Evolutionary conservation across 768 basidiomycete species (phyloP).

Genomic region (Gautieria morchelliformis): DNA sequence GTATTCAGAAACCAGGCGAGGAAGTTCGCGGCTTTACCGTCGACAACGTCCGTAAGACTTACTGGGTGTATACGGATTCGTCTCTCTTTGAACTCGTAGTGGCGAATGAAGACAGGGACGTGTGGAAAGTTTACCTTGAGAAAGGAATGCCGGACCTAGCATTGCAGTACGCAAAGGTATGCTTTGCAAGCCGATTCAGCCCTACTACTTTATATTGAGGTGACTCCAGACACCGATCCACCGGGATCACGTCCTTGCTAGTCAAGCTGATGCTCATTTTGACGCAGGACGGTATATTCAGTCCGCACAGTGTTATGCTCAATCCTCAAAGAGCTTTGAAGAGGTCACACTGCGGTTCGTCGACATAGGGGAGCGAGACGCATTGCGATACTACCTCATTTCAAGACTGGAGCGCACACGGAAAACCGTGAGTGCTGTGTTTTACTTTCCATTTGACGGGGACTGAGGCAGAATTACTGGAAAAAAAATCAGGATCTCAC

Average conservation of each 20-base stretch:
- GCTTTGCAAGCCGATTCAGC: neutral
- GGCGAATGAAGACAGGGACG: conserved; percentile 83
- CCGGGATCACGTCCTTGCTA: conserved; percentile 71
- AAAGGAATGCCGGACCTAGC: conserved; percentile 73
- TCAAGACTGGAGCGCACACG: conserved; percentile 78
- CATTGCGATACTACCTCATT: conserved; percentile 81
- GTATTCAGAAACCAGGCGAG: conserved; percentile 64
- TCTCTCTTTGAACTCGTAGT: conserved; percentile 83
- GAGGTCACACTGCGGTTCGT: conserved; percentile 86
- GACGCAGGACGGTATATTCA: conserved; percentile 75
- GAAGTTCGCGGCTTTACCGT: conserved; percentile 63
- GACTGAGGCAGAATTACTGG: neutral
- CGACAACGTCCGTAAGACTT: conserved; percentile 83
- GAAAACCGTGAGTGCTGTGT: conserved; percentile 50
- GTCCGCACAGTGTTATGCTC: conserved; percentile 87
- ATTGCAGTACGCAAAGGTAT: conserved; percentile 71
- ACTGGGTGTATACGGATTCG: conserved; percentile 88
- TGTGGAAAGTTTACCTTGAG: conserved; percentile 87
- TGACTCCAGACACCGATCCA: conserved; percentile 67
- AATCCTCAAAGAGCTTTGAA: conserved; percentile 81
- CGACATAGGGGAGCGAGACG: conserved; percentile 83
- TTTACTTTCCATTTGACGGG: neutral
- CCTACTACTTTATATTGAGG: neutral
- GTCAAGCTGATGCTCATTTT: conserved; percentile 78
- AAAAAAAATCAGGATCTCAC: conserved; percentile 59